Evolutionary conservation across 345 rosid species (phyloP).

Genomic region (Eucalyptus cloeziana): DNA sequence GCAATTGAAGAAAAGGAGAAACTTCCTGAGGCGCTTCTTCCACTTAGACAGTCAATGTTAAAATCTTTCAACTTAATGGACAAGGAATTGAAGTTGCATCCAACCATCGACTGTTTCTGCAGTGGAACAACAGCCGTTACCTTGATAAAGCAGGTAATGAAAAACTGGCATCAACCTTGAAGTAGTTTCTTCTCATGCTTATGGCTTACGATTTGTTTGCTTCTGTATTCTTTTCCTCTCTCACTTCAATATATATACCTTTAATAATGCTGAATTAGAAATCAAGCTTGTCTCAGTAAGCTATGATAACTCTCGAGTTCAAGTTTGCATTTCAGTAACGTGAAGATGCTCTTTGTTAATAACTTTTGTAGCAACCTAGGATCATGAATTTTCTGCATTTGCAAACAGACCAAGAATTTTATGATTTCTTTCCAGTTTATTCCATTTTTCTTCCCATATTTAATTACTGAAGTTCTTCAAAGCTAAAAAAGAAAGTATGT

Average conservation of each 20-base stretch:
- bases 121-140: slow-evolving; percentile 94
- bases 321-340: background rate
- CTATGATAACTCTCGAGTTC: background rate
- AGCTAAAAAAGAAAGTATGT: background rate
- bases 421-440: background rate
- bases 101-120: slow-evolving; percentile 91
- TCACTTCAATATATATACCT: background rate
- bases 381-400: background rate
- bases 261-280: background rate
- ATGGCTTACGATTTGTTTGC: background rate
- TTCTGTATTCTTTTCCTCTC: background rate
- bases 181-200: background rate
- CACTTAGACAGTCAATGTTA: slow-evolving; percentile 56
- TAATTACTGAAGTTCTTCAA: background rate
- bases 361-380: background rate
- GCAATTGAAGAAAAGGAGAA: slow-evolving; percentile 34
- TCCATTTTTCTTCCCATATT: background rate
- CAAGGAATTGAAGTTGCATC: slow-evolving; percentile 77
- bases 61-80: slow-evolving; percentile 78
- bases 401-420: background rate
- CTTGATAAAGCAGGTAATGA: slow-evolving; percentile 70
- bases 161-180: background rate
- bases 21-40: slow-evolving; percentile 47
- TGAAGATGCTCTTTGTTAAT: background rate
- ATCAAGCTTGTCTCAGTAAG: background rate